A percentile compares a stretch with the other conserved stretches of the same genome.
Evolutionary conservation across 352 stramenopile genomes (phyloP).

Genomic region (Pythium apleroticum): DNA sequence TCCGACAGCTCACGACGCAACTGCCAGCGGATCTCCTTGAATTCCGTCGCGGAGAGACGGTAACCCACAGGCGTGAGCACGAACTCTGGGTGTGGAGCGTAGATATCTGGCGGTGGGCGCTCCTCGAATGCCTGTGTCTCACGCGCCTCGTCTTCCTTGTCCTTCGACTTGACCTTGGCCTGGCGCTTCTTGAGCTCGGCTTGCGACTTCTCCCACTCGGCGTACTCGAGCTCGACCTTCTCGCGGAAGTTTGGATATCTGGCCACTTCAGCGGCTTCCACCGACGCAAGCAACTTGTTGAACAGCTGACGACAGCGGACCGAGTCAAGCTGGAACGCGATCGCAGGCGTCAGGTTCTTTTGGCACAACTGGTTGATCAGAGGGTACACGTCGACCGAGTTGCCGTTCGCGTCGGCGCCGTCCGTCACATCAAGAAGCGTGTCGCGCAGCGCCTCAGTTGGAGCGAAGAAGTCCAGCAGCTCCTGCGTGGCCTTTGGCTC

Average conservation of each 20-base stretch:
- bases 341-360: conserved; percentile 73
- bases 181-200: conserved; percentile 93
- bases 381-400: conserved; percentile 63
- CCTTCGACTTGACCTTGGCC: conserved; percentile 92
- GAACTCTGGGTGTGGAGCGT: conserved; percentile 97
- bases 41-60: conserved; percentile 92
- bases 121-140: conserved; percentile 85
- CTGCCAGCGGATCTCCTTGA: conserved; percentile 89
- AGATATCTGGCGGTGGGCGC: conserved; percentile 90
- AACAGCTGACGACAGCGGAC: conserved; percentile 88
- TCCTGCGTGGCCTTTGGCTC: conserved; percentile 87
- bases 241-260: conserved; percentile 89
- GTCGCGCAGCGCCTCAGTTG: conserved; percentile 58
- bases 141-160: conserved; percentile 85
- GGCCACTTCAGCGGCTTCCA: conserved; percentile 70
- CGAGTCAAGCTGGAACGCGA: conserved; percentile 87
- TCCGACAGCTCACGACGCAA: conserved; percentile 81
- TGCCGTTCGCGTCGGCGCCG: conserved; percentile 52
- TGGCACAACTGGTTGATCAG: conserved; percentile 67
- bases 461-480: conserved; percentile 82
- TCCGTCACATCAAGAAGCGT: conserved; percentile 57
- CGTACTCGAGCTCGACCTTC: conserved; percentile 94
- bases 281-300: conserved; percentile 66
- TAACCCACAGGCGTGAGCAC: conserved; percentile 93
- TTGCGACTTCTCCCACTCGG: conserved; percentile 83